Percentiles rank a stretch among this genome's conserved stretches.
Conservation (phyloP, 2,329 filamentous ascomycete genomes). For the Aspergillus luchuensis region DNA sequence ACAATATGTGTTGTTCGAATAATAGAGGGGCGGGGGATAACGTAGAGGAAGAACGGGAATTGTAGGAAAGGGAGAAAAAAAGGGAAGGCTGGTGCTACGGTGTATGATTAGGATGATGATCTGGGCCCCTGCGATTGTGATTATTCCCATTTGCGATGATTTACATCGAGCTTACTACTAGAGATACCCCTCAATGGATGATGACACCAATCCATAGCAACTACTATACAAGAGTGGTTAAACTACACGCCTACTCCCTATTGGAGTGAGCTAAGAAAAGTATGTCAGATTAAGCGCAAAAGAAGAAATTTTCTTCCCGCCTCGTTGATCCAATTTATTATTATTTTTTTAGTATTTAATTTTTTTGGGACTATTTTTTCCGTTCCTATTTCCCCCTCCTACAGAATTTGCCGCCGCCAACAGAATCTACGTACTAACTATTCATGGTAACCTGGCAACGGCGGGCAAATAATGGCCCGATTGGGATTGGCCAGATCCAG, state of each 20-base stretch:
- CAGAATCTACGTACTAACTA: not conserved
- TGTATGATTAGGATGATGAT: not conserved
- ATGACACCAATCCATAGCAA: not conserved
- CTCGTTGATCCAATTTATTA: not conserved
- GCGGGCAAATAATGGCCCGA: conserved; percentile 14
- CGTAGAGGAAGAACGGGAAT: not conserved
- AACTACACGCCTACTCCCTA: not conserved
- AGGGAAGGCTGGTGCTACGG: not conserved
- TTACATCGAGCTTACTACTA: conserved; percentile 4
- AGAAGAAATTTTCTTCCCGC: conserved; percentile 11
- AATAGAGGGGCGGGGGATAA: not conserved
- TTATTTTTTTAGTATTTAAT: not conserved
- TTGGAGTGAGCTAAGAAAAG: conserved; percentile 4
- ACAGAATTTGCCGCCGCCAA: not conserved
- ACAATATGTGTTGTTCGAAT: conserved; percentile 3
- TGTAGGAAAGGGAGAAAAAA: not conserved
- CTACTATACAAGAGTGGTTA: not conserved
- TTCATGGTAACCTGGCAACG: conserved; percentile 10
- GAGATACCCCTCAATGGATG: conserved; percentile 11
- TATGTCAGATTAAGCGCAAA: conserved; percentile 15
- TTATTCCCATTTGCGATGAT: not conserved
- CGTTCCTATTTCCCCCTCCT: not conserved
- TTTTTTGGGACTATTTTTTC: not conserved
- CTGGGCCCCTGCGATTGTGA: conserved; percentile 2
- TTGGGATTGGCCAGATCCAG: conserved; percentile 18